Conservation (phyloP, 495 filamentous ascomycete species). For the Daldinia concentrica region DNA sequence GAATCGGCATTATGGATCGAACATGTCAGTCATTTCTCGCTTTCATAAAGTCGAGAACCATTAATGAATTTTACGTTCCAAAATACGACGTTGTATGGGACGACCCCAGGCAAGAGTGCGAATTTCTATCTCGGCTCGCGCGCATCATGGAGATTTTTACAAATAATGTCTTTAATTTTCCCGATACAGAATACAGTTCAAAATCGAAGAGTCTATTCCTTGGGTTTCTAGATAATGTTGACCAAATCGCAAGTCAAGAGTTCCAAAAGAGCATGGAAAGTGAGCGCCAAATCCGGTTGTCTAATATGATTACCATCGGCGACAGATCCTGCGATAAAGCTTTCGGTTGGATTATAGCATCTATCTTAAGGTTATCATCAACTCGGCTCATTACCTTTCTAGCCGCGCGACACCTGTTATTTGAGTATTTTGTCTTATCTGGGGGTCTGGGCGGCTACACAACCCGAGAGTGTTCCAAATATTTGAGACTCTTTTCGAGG, state of each 20-base stretch:
- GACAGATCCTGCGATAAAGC: too few relatives aligned
- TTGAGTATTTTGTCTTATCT: conserved; percentile 12
- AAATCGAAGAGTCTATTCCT: not conserved
- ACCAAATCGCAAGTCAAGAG: not conserved
- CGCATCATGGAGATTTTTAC: not conserved
- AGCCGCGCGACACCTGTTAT: not conserved
- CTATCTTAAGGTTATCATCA: not conserved
- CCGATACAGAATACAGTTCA: not conserved
- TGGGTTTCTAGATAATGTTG: conserved; percentile 1
- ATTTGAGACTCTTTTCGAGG: conserved; percentile 10
- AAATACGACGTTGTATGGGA: not conserved
- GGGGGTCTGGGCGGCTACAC: not conserved
- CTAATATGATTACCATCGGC: not conserved
- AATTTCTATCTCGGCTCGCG: not conserved
- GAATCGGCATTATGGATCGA: not conserved
- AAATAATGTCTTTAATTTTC: not conserved
- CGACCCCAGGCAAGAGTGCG: not conserved
- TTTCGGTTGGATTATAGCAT: too few relatives aligned
- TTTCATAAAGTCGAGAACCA: conserved; percentile 19
- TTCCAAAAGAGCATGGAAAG: not conserved
- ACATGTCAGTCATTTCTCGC: conserved; percentile 14
- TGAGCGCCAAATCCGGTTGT: not conserved
- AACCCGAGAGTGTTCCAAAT: conserved; percentile 1
- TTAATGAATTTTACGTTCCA: not conserved
- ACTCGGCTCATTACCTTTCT: not conserved